Evolutionary conservation across 2,329 filamentous ascomycete genomes (phyloP).

Genomic region (Pestalotiopsis sp.): DNA sequence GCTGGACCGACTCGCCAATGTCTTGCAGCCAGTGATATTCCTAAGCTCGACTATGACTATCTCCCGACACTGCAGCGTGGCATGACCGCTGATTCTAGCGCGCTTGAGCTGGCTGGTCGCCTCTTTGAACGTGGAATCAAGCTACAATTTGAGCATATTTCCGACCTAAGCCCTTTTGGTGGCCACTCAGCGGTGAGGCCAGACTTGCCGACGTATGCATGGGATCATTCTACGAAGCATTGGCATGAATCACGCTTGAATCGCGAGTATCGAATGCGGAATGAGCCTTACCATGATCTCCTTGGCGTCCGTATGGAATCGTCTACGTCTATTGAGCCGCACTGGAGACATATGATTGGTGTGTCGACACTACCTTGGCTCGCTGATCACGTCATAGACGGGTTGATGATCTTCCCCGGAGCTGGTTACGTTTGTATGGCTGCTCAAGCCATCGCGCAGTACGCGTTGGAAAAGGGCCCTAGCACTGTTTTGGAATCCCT

Average conservation of each 20-base stretch:
- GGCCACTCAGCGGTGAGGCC: not conserved
- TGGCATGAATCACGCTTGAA: constrained; percentile 18
- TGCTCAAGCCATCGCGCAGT: constrained; percentile 19
- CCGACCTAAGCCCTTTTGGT: not conserved
- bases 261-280: not conserved
- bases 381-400: constrained; percentile 20
- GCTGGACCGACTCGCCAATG: constrained; percentile 28
- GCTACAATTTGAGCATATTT: not conserved
- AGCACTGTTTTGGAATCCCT: constrained; percentile 5
- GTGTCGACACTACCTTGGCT: constrained; percentile 22
- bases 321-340: constrained; percentile 6
- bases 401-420: constrained; percentile 21
- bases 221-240: constrained; percentile 21
- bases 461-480: constrained; percentile 7
- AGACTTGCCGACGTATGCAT: constrained; percentile 17
- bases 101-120: not conserved
- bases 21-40: constrained; percentile 27
- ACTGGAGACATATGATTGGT: constrained; percentile 17
- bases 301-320: constrained; percentile 13
- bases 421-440: constrained; percentile 22
- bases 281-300: constrained; percentile 17
- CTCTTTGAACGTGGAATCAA: not conserved
- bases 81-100: not conserved
- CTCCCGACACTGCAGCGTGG: not conserved
- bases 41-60: not conserved